Base-by-base conservation (phyloP, 805 yeast species). In the Torulaspora quercuum region DNA sequence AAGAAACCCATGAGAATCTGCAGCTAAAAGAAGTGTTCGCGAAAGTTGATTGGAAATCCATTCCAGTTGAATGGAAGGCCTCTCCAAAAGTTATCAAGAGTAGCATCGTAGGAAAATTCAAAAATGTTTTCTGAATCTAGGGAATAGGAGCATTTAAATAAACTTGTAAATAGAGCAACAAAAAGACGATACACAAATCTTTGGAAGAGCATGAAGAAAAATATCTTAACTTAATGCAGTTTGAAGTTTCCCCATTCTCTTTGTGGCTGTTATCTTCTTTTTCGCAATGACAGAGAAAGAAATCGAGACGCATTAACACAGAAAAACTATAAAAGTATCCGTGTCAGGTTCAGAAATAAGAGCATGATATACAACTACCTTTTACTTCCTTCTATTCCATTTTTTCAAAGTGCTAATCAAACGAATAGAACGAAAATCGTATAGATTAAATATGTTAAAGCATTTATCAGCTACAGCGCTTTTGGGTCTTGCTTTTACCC, bases 61-160 rank as follows among this genome's bases (percentile, higher is more conserved):
- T 63, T 10, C 54, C 62, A 32, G 35, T 36, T n/a, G 67, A 64
- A 38, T 66, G 69, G 68, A 64, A 55, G 29, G 57, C 69, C 1
- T 56, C 68, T 2, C 57, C 59, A 5, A 46, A 48, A 11, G 35
- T 50, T 5, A 60, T 65, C 10, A 61, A 53, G 37, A 41, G 54
- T 5, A 53, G 63, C 29, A 55, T 65, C 31, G 65, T 53, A 3
- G 45, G 44, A 9, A 49, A 55, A 25, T 53, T 44, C 31, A 56
- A 48, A 21, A 33, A 44, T 4, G 40, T 42, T 1, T 51, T 48
- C 25, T 35, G 25, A 33, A 29, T 10, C 13, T 7, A 18, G 10
- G 13, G n/a, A 15, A 7, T 12, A 6, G 15, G 11, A 26, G 11
- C 12, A 22, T 5, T n/a, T 22, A n/a, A n/a, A n/a, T n/a, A n/a